A percentile compares a stretch with the other conserved stretches of the same genome.
phyloP scores from a whole-genome alignment of 495 filamentous ascomycete species.

The Podospora comata region DNA sequence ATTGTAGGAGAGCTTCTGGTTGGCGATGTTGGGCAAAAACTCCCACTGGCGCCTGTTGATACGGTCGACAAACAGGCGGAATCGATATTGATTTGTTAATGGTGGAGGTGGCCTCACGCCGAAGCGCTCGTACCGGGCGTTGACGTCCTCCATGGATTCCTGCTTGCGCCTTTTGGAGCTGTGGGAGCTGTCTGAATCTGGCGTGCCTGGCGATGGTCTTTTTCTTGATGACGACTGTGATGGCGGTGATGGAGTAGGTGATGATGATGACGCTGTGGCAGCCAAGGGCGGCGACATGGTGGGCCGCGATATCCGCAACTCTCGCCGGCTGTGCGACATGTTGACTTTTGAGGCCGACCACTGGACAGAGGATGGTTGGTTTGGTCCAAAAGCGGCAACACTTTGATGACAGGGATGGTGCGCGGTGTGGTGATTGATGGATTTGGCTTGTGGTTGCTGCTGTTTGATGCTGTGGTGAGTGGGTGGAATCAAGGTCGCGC shows the following conservation, averaged over 20 bases:
- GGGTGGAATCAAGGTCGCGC: neutral
- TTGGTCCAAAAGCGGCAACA: neutral
- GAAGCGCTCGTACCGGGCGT: neutral
- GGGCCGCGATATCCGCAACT: neutral
- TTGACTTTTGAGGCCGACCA: neutral
- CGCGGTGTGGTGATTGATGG: conserved; percentile 2
- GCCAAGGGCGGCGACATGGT: neutral
- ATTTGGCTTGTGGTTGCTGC: neutral
- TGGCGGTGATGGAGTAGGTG: neutral
- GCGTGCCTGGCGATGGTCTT: neutral
- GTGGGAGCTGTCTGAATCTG: neutral
- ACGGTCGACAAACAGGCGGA: conserved; percentile 22
- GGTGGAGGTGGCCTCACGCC: conserved; percentile 15
- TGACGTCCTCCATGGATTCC: neutral
- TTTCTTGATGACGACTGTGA: neutral
- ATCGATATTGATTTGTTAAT: conserved; percentile 17
- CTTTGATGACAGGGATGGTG: conserved; percentile 6
- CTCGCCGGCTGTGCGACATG: neutral
- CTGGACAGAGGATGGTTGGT: neutral
- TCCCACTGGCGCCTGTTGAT: conserved; percentile 25
- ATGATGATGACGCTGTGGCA: neutral
- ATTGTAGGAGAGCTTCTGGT: conserved; percentile 25
- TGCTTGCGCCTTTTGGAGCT: conserved; percentile 1
- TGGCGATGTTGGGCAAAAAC: conserved; percentile 16
- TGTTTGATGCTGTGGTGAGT: neutral